Base-by-base conservation (phyloP, 1,284 basidiomycete genomes). In the Trametes polyzona region DNA sequence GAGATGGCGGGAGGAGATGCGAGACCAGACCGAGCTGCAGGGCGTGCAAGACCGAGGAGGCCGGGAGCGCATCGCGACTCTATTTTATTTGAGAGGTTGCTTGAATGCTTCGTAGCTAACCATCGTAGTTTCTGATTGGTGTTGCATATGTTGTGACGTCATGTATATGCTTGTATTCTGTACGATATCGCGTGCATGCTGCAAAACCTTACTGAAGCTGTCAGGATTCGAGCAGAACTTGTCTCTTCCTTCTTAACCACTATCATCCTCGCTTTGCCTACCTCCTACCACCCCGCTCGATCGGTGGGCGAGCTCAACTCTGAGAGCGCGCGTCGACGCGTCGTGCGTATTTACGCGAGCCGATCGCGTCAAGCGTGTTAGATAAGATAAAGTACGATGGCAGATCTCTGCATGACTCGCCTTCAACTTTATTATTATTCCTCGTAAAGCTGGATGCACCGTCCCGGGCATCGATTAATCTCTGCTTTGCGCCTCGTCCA, bases 11-110 rank as follows among this genome's bases (percentile, higher is more conserved):
- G 66, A 68, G 7, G 68, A 69, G 30, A 57, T 62, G 29, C 47
- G 50, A n/a, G 61, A 65, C 23, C 66, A 65, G 12, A 62, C 66
- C 1, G 74, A 71, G n/a, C 40, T 62, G 47, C 65, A 67, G 58
- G 44, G 62, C 29, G 17, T 57, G 37, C 56, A 58, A 24, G 75
- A 72, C 29, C 65, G 75, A 40, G 81, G 81, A n/a, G 82, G 80
- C 0, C 67, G 82, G 56, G 78, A 80, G 59, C 76, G 72, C 32
- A 73, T 79, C 50, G 81, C 81, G 2, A 82, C 82, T 6, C 63
- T 84, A 57, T 83, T 80, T 64, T 84, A 84, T 65, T 62, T 86
- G 52, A 68, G 82, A 12, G 59, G 58, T 14, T 61, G 59, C 21
- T 63, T 32, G 30, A 7, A 14, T 32, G 8, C 30, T 32, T 14